These are phyloP conservation scores for Ophiostoma quercus DNA, from an alignment of 2,329 filamentous ascomycete species.

Conservation along the genomic window DNA sequence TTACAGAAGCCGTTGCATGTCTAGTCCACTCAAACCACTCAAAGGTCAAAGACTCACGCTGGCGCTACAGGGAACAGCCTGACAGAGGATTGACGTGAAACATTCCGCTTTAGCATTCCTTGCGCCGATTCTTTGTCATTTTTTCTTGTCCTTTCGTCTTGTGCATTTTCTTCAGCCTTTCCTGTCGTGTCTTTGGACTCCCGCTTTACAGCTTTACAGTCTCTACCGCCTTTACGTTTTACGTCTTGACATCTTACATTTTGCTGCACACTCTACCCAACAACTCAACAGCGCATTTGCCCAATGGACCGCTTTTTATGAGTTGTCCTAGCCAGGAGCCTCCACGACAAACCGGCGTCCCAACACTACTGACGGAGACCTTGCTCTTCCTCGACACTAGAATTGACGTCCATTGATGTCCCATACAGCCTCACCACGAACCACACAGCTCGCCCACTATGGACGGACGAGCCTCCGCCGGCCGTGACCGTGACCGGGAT, in stretches of 20 bases:
- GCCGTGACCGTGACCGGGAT: constrained; percentile 27
- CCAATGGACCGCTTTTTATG: constrained; percentile 20
- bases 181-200: background rate
- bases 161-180: constrained; percentile 8
- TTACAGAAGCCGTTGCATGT: background rate
- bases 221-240: background rate
- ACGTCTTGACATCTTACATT: background rate
- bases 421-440: background rate
- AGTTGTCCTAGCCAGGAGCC: constrained; percentile 16
- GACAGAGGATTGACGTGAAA: constrained; percentile 8
- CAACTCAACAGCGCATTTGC: background rate
- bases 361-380: background rate
- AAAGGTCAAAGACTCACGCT: background rate
- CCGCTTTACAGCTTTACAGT: background rate
- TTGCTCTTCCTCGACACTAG: background rate
- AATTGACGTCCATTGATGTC: constrained; percentile 6
- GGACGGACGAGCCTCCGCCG: constrained; percentile 31
- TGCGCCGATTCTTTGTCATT: background rate
- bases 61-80: constrained; percentile 8
- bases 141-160: background rate
- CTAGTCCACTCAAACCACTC: constrained; percentile 3
- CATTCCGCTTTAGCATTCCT: constrained; percentile 5
- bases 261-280: background rate
- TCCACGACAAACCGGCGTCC: constrained; percentile 13
- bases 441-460: constrained; percentile 27